Evolutionary conservation across 257 asterid genomes (phyloP).

Genomic region (Solanum habrochaites): DNA sequence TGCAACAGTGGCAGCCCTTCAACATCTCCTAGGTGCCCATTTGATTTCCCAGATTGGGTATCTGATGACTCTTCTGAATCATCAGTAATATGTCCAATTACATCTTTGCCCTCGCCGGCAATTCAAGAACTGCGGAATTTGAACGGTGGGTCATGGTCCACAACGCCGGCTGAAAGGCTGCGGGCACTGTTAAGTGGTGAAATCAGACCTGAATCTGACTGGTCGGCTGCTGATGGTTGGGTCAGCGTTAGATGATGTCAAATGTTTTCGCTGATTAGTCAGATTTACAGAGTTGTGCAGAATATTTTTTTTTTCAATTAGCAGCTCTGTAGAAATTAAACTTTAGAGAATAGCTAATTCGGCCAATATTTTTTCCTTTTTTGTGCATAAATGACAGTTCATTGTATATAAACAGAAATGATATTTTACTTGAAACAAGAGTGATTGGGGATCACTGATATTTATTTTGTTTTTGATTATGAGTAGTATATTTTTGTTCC

Average conservation of each 20-base stretch:
- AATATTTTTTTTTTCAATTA: background rate
- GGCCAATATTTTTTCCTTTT: background rate
- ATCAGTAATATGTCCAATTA: slow-evolving; percentile 19
- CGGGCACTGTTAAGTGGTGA: slow-evolving; percentile 15
- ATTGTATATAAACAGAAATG: background rate
- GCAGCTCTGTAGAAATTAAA: background rate
- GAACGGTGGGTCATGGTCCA: slow-evolving; percentile 8
- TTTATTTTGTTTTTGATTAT: background rate
- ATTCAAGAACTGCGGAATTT: slow-evolving; percentile 1
- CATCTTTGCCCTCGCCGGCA: slow-evolving; percentile 28
- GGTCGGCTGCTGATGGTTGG: slow-evolving; percentile 61
- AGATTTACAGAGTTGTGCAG: slow-evolving; percentile 4
- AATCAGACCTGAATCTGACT: slow-evolving; percentile 13
- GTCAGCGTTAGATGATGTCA: slow-evolving; percentile 46
- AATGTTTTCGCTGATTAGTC: background rate
- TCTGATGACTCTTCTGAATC: slow-evolving; percentile 13
- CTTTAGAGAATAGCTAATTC: background rate
- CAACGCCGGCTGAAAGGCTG: slow-evolving; percentile 34
- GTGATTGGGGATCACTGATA: background rate
- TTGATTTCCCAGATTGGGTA: slow-evolving; percentile 61
- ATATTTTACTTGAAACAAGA: background rate
- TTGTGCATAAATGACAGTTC: background rate
- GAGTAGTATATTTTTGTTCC: background rate
- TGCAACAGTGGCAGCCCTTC: background rate
- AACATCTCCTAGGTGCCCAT: slow-evolving; percentile 59